Conservation (phyloP, 805 yeast species). For the Hagleromyces aurorensis region DNA sequence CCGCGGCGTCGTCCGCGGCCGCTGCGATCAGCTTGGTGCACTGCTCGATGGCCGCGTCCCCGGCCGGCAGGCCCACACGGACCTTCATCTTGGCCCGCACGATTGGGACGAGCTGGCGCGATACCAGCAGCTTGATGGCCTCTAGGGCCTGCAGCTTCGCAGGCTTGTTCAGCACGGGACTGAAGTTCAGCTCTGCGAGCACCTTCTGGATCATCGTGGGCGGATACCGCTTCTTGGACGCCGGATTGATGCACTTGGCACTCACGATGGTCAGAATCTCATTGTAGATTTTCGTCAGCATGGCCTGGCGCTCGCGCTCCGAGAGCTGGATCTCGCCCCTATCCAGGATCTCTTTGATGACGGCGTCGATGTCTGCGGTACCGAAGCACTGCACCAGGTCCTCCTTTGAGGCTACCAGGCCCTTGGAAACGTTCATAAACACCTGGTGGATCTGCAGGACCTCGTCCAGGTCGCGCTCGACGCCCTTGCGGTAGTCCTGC, state of each 20-base stretch:
- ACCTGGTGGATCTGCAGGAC: conserved; percentile 95
- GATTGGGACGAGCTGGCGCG: conserved; percentile 81
- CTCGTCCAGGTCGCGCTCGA: conserved; percentile 88
- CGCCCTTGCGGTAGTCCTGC: conserved; percentile 70
- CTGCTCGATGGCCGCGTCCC: conserved; percentile 35
- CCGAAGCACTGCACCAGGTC: conserved; percentile 71
- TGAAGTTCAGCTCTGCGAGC: conserved; percentile 67
- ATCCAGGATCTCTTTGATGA: conserved; percentile 71
- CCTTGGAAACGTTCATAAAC: conserved; percentile 86
- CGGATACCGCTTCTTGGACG: conserved; percentile 83
- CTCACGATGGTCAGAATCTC: conserved; percentile 79
- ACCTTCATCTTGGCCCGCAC: conserved; percentile 92
- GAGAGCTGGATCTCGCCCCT: conserved; percentile 94
- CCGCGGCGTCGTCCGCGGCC: conserved; percentile 37
- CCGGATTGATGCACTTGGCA: conserved; percentile 87
- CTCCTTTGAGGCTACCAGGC: conserved; percentile 83
- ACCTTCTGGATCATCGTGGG: conserved; percentile 91
- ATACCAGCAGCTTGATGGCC: conserved; percentile 70
- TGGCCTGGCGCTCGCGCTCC: conserved; percentile 83
- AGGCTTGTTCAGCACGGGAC: conserved; percentile 61
- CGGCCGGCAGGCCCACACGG: conserved; percentile 48
- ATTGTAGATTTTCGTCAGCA: conserved; percentile 63
- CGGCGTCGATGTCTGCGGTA: conserved; percentile 62
- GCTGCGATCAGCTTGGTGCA: conserved; percentile 37
- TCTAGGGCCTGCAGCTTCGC: conserved; percentile 89